Percentiles rank a stretch among this genome's conserved stretches.
Conservation (phyloP, 2,329 filamentous ascomycete genomes). For the Exophiala mesophila region DNA sequence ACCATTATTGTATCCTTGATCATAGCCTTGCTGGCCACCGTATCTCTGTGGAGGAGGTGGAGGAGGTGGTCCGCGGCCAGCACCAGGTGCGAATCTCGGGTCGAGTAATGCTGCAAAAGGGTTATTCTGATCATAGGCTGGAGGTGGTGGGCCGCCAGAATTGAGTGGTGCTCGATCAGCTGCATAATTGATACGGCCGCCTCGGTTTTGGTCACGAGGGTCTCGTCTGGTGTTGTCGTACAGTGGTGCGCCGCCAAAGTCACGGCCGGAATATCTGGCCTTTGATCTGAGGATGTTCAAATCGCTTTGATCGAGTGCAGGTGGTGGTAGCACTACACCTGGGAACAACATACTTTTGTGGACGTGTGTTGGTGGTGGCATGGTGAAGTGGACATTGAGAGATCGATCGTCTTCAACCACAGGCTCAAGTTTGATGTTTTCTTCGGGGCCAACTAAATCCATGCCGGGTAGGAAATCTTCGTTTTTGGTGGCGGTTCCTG, state of each 20-base stretch:
- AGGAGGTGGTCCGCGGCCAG: conserved; percentile 36
- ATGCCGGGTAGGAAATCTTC: conserved; percentile 80
- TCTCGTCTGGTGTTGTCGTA: conserved; percentile 39
- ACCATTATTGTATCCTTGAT: conserved; percentile 8
- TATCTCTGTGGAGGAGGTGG: conserved; percentile 26
- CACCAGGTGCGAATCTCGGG: conserved; percentile 37
- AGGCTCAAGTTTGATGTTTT: conserved; percentile 62
- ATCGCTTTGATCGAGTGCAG: conserved; percentile 70
- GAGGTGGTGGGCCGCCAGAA: conserved; percentile 12
- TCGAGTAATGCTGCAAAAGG: conserved; percentile 46
- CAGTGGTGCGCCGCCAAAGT: conserved; percentile 64
- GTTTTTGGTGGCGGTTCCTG: conserved; percentile 76
- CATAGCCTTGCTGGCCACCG: conserved; percentile 27
- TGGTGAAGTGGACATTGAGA: conserved; percentile 80
- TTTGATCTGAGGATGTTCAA: conserved; percentile 67
- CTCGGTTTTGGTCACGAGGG: conserved; percentile 23
- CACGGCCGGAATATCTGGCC: conserved; percentile 61
- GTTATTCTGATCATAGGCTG: conserved; percentile 30
- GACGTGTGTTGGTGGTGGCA: conserved; percentile 64
- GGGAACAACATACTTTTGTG: conserved; percentile 95
- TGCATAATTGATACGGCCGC: conserved; percentile 52
- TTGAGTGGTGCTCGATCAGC: conserved; percentile 27
- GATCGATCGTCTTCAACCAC: conserved; percentile 80
- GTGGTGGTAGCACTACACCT: conserved; percentile 67
- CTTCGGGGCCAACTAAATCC: conserved; percentile 70